A percentile compares a stretch with the other conserved stretches of the same genome.
Conservation (phyloP, 352 stramenopile genomes). For the Aphanomyces invadans region DNA sequence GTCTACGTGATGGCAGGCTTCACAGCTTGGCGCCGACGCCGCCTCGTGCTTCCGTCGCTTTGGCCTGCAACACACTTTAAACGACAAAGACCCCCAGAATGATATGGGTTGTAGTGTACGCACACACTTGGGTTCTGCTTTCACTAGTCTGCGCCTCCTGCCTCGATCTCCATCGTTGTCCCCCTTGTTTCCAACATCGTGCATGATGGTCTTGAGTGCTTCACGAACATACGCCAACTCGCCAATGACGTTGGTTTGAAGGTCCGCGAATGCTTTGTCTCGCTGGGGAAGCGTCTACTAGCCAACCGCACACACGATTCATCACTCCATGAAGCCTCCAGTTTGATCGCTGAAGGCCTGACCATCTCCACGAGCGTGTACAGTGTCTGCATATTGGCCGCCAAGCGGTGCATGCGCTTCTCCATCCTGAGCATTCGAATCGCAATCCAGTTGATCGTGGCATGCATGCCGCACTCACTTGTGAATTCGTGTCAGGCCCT, state of each 20-base stretch:
- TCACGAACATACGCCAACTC: neutral
- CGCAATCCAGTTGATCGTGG: neutral
- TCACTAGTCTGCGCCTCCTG: neutral
- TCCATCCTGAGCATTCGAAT: conserved; percentile 2
- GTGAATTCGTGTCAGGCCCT: neutral
- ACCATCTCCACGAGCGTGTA: conserved; percentile 18
- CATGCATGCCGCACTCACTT: neutral
- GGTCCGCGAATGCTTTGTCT: neutral
- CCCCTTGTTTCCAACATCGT: neutral
- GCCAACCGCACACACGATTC: neutral
- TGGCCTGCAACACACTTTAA: neutral
- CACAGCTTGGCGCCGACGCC: neutral
- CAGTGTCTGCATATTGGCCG: conserved; percentile 15
- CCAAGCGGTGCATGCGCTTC: conserved; percentile 3
- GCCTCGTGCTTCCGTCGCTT: neutral
- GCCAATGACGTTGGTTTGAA: neutral
- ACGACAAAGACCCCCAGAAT: no score
- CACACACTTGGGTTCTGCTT: neutral
- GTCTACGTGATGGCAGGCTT: neutral
- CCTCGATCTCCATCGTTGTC: neutral
- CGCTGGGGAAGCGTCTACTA: neutral
- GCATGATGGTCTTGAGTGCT: neutral
- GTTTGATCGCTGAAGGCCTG: no score
- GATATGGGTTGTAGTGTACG: no score
- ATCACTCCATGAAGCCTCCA: no score